A percentile compares a stretch with the other conserved stretches of the same genome.
Conservation (phyloP, 768 basidiomycete species). For the Rhodotorula toruloides region DNA sequence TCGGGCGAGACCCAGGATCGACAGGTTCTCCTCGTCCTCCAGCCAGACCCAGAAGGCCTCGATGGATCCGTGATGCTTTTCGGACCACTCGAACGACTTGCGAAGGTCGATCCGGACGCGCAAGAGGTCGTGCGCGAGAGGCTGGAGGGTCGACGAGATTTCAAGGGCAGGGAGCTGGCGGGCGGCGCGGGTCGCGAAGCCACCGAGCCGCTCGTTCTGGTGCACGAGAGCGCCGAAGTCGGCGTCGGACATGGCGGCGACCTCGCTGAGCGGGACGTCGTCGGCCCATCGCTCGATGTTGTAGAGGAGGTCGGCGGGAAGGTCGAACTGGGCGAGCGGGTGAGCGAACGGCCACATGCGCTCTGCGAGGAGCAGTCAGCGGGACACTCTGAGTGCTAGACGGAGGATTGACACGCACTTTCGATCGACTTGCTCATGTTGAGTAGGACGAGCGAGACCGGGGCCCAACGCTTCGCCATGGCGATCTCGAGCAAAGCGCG, state of each 20-base stretch:
- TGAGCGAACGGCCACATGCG: constrained; percentile 93
- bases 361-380: constrained; percentile 58
- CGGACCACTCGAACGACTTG: constrained; percentile 73
- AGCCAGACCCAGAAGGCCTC: constrained; percentile 97
- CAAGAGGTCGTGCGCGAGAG: constrained; percentile 76
- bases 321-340: constrained; percentile 69
- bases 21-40: constrained; percentile 73
- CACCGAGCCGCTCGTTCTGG: constrained; percentile 77
- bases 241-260: constrained; percentile 61
- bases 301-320: constrained; percentile 72
- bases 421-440: constrained; percentile 67
- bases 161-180: constrained; percentile 72
- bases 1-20: constrained; percentile 73
- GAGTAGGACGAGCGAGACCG: constrained; percentile 69
- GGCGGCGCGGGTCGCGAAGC: constrained; percentile 69
- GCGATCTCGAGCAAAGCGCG: constrained; percentile 93
- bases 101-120: constrained; percentile 63
- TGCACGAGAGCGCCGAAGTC: constrained; percentile 75
- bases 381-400: constrained; percentile 3
- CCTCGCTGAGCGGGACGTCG: constrained; percentile 67
- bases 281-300: constrained; percentile 73
- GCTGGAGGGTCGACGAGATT: constrained; percentile 66
- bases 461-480: constrained; percentile 86
- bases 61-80: constrained; percentile 63
- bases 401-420: constrained; percentile 21